Evolutionary conservation across 2,329 filamentous ascomycete species (phyloP).

Genomic region (Sporothrix pallida): DNA sequence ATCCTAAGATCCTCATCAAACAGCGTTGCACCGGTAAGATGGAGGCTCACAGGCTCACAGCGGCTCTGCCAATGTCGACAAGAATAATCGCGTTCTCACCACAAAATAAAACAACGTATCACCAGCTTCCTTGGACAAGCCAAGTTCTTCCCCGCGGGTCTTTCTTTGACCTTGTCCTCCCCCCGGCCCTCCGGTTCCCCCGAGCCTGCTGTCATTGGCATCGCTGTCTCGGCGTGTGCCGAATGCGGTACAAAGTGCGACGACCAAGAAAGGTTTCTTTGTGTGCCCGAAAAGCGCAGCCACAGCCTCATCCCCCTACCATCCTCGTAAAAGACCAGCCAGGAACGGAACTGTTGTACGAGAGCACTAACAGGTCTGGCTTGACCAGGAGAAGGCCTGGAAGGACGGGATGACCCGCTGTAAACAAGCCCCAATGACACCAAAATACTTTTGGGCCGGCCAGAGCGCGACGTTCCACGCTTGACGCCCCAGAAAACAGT

Average conservation of each 20-base stretch:
- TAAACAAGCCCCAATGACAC: background rate
- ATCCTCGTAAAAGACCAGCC: background rate
- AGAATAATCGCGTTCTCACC: background rate
- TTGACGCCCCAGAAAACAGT: background rate
- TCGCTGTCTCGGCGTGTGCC: background rate
- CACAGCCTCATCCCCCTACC: background rate
- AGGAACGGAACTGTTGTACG: background rate
- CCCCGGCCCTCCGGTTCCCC: background rate
- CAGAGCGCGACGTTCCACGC: background rate
- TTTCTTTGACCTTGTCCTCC: background rate
- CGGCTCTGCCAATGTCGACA: background rate
- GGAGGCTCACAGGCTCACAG: background rate
- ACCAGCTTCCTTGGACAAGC: background rate
- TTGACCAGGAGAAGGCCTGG: background rate
- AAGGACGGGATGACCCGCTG: slow-evolving; percentile 23
- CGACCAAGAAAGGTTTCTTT: background rate
- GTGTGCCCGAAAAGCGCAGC: background rate
- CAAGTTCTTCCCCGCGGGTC: background rate
- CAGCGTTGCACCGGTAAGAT: background rate
- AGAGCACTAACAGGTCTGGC: background rate
- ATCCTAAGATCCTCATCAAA: too few relatives aligned
- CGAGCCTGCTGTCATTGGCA: background rate
- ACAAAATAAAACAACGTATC: too few relatives aligned
- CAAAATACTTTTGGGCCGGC: background rate
- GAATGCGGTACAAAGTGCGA: background rate